Conservation (phyloP, 2,329 filamentous ascomycete species). For the Metarhizium robertsii region DNA sequence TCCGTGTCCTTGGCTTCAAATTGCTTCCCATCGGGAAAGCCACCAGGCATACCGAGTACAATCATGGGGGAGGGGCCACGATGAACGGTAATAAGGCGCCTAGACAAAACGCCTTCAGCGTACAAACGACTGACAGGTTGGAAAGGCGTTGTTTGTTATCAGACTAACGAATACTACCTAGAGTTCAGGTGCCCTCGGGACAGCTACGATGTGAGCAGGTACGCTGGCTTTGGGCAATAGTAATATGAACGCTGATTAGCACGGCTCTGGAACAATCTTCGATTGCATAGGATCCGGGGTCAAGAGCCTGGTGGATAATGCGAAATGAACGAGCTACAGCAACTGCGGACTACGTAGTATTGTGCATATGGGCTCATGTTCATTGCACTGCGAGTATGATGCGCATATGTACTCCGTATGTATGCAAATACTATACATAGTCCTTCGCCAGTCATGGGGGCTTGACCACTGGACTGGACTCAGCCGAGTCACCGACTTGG, state of each 20-base stretch:
- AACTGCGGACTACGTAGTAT: too few species aligned
- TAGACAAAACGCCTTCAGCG: too few species aligned
- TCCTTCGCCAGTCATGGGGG: background rate
- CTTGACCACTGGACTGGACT: background rate
- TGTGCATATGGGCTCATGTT: background rate
- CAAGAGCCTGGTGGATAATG: background rate
- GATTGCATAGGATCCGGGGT: too few species aligned
- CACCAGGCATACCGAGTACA: background rate
- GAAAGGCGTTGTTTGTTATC: too few species aligned
- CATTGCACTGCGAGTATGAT: slow-evolving; percentile 24
- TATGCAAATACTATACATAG: background rate
- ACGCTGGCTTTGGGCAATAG: background rate
- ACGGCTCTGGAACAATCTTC: background rate
- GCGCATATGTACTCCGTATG: slow-evolving; percentile 21
- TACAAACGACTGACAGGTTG: too few species aligned
- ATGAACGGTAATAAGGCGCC: too few species aligned
- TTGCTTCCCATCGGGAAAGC: background rate
- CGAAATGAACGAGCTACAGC: background rate
- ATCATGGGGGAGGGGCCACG: too few species aligned
- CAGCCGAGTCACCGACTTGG: background rate
- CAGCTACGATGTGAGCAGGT: background rate
- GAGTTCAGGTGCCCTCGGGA: background rate
- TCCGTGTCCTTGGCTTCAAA: background rate
- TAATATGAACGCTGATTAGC: background rate
- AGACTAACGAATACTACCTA: too few species aligned